Percentiles rank a stretch among this genome's conserved stretches.
Conservation (phyloP, 768 basidiomycete species). For the Plicaturopsis crispa region DNA sequence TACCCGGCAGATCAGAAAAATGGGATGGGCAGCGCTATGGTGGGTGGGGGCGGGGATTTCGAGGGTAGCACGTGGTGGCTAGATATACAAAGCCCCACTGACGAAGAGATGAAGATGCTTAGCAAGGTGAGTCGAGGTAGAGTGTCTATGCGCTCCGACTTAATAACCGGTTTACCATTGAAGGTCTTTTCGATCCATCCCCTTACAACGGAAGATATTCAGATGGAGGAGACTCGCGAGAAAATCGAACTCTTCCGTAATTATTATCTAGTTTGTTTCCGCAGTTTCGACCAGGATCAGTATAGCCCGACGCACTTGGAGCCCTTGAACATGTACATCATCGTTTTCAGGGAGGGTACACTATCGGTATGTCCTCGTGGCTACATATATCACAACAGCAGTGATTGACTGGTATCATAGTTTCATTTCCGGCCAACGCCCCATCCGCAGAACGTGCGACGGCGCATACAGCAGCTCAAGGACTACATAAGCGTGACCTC, state of each 20-base stretch:
- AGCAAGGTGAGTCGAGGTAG: constrained; percentile 77
- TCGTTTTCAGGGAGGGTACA: constrained; percentile 96
- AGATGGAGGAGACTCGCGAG: constrained; percentile 99
- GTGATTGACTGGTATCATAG: constrained; percentile 26
- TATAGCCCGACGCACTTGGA: constrained; percentile 97
- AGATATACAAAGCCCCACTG: constrained; percentile 88
- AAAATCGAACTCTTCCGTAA: constrained; percentile 99
- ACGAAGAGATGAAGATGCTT: constrained; percentile 97
- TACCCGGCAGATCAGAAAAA: neutral
- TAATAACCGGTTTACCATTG: neutral
- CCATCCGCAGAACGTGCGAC: constrained; percentile 95
- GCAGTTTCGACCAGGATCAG: constrained; percentile 97
- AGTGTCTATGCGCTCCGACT: too few relatives aligned
- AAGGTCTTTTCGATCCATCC: constrained; percentile 97
- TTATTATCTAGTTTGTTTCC: constrained; percentile 98
- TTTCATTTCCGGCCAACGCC: constrained; percentile 98
- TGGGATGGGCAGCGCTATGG: neutral
- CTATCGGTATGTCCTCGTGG: constrained; percentile 60
- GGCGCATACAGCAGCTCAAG: constrained; percentile 97
- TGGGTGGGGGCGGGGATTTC: constrained; percentile 28
- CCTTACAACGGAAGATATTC: constrained; percentile 97
- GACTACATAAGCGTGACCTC: constrained; percentile 99
- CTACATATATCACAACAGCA: neutral
- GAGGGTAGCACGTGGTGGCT: constrained; percentile 96
- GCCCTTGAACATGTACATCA: constrained; percentile 99